Base-by-base conservation (phyloP, 202 grass and related monocot genomes). In the Miscanthus sacchariflorus region DNA sequence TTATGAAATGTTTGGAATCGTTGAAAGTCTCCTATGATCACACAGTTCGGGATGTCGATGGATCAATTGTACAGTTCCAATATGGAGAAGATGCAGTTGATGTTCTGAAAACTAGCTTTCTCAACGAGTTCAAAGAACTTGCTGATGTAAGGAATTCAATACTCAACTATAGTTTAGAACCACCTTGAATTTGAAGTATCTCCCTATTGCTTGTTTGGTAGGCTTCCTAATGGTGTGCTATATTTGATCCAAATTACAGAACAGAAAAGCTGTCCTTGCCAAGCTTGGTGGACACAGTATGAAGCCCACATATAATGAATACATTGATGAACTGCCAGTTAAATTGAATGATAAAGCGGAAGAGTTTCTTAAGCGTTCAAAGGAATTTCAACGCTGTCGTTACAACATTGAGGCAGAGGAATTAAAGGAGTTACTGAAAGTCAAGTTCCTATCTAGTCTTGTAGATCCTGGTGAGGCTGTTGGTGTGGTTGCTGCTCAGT, bases 11-110 rank as follows among this genome's bases (percentile, higher is more conserved):
- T 81, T 79, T 99, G 28, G 94, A 99, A 86, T 94, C 92, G 38
- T 76, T 99, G 71, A 95, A 93, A 85, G 91, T 99, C 12, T 92
- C 92, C 0, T 99, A 99, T 14, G 96, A 99, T 93, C 77, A 92
- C 72, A 92, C 94, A 5, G 96, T 99, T 46, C 96, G 96, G 74
- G 94, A 99, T 92, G 94, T 89, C 66, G 96, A 99, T 95, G 96
- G 96, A 52, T 96, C 96, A 12, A 87, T 99, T 86, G 85, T 99
- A 81, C 94, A 99, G 48, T 99, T 99, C 86, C 36, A 23, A 7
- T 99, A 99, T 23, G 96, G 96, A 35, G 89, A 92, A 87, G 96
- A 99, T 94, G 94, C 89, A 25, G 89, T 96, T 73, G 96, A 99
- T 58, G 94, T 99, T 8, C 92, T 86, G 64, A 99, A 95, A 86